A percentile compares a stretch with the other conserved stretches of the same genome.
phyloP scores from a whole-genome alignment of 2,329 filamentous ascomycete species.

The Pestalotiopsis sp. region DNA sequence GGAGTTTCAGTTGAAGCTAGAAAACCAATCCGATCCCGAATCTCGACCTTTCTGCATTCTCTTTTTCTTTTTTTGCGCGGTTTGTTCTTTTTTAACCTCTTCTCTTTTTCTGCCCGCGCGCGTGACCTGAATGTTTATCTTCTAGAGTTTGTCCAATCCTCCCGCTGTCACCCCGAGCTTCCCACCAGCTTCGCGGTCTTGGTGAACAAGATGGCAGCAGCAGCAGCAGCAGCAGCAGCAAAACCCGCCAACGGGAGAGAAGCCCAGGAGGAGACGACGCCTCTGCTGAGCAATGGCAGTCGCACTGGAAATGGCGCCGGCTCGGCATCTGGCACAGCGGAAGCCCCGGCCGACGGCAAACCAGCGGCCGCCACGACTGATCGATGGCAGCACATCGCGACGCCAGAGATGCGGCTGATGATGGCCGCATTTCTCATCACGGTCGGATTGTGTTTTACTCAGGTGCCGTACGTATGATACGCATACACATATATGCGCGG shows the following conservation, averaged over 20 bases:
- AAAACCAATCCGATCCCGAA: neutral
- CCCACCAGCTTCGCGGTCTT: neutral
- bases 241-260: neutral
- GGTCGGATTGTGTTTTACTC: constrained; percentile 25
- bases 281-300: constrained; percentile 21
- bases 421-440: constrained; percentile 24
- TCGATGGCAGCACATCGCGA: constrained; percentile 13
- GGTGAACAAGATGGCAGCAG: constrained; percentile 16
- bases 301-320: neutral
- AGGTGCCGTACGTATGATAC: constrained; percentile 23
- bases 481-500: neutral
- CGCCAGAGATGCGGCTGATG: constrained; percentile 18
- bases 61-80: neutral
- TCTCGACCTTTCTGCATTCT: neutral
- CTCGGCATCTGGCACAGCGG: constrained; percentile 8
- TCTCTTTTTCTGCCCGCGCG: neutral
- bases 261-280: constrained; percentile 24
- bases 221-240: constrained; percentile 11
- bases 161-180: neutral
- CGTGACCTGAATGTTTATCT: neutral
- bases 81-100: neutral
- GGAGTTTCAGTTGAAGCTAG: neutral
- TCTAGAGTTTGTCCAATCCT: neutral
- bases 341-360: neutral
- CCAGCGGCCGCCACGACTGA: neutral